These are phyloP conservation scores for Physcia stellaris DNA, from an alignment of 495 filamentous ascomycete species.

Conservation along the genomic window DNA sequence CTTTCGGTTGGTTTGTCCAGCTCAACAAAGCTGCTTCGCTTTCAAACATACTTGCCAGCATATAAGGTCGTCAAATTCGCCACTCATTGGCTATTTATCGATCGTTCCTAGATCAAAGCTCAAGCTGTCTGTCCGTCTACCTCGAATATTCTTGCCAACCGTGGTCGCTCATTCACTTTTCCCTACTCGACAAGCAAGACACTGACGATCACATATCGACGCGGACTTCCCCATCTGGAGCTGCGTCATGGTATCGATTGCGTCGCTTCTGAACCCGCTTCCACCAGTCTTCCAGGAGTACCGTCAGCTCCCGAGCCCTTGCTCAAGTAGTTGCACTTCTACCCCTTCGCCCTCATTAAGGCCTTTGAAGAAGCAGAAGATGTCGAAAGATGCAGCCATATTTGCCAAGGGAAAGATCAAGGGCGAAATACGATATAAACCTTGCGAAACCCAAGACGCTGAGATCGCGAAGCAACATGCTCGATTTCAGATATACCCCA, in stretches of 20 bases:
- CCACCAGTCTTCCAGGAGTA: slow-evolving; percentile 20
- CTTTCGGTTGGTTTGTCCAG: too few relatives aligned
- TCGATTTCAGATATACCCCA: slow-evolving; percentile 49
- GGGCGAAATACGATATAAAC: slow-evolving; percentile 52
- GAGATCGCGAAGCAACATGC: slow-evolving; percentile 38
- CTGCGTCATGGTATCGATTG: slow-evolving; percentile 36
- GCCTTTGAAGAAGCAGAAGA: slow-evolving; percentile 31
- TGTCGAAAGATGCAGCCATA: slow-evolving; percentile 45
- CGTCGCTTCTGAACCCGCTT: slow-evolving; percentile 48
- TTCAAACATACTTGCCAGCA: neutral
- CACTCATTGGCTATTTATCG: neutral
- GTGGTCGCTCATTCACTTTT: neutral
- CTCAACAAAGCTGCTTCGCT: too few relatives aligned
- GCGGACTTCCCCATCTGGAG: neutral
- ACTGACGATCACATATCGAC: too few relatives aligned
- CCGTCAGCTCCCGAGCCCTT: slow-evolving; percentile 16
- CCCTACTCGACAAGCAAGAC: neutral
- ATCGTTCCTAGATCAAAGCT: neutral
- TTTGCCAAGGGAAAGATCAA: slow-evolving; percentile 42
- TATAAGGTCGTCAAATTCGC: neutral
- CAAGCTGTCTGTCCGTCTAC: neutral
- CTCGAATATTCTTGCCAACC: neutral
- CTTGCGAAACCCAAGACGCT: slow-evolving; percentile 48
- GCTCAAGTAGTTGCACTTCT: slow-evolving; percentile 12
- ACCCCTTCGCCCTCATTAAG: slow-evolving; percentile 12